Percentiles rank a stretch among this genome's conserved stretches.
These are phyloP conservation scores for Rhynchosporium secalis DNA, from an alignment of 2,329 filamentous ascomycete genomes.

Conservation along the genomic window DNA sequence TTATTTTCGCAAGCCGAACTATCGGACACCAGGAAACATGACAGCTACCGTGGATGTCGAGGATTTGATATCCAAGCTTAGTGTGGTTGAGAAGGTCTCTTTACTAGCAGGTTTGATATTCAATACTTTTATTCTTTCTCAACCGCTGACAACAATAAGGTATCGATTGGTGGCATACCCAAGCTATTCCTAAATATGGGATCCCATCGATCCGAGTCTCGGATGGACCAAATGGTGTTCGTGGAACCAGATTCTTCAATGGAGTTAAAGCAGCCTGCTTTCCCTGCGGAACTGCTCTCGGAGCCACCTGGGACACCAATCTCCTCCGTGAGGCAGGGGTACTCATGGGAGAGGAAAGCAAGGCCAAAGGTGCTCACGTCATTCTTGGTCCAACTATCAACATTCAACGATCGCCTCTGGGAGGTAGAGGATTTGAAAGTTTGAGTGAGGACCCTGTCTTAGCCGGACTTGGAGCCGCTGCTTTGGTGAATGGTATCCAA, in stretches of 20 bases:
- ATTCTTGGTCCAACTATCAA: conserved; percentile 65
- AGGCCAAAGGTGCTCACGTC: conserved; percentile 68
- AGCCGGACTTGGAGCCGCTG: conserved; percentile 46
- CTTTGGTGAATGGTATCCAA: conserved; percentile 48
- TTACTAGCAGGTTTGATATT: conserved; percentile 49
- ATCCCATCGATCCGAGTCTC: conserved; percentile 40
- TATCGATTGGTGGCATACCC: conserved; percentile 41
- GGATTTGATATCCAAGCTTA: conserved; percentile 54
- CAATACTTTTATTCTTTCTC: background rate
- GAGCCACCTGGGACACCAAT: conserved; percentile 65
- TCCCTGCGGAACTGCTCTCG: conserved; percentile 49
- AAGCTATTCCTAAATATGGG: conserved; percentile 35
- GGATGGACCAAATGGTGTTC: conserved; percentile 42
- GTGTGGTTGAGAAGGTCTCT: conserved; percentile 53
- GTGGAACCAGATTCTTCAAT: conserved; percentile 39
- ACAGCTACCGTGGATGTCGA: conserved; percentile 53
- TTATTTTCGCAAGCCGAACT: background rate
- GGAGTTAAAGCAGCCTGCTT: conserved; percentile 49
- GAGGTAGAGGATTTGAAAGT: conserved; percentile 51
- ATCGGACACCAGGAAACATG: conserved; percentile 9
- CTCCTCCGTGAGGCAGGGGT: conserved; percentile 63
- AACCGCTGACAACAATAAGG: conserved; percentile 30
- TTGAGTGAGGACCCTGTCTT: conserved; percentile 51
- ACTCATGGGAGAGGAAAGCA: conserved; percentile 66
- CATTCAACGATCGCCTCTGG: conserved; percentile 50